phyloP scores from a whole-genome alignment of 805 yeast species.

The Starmerella sp. region DNA sequence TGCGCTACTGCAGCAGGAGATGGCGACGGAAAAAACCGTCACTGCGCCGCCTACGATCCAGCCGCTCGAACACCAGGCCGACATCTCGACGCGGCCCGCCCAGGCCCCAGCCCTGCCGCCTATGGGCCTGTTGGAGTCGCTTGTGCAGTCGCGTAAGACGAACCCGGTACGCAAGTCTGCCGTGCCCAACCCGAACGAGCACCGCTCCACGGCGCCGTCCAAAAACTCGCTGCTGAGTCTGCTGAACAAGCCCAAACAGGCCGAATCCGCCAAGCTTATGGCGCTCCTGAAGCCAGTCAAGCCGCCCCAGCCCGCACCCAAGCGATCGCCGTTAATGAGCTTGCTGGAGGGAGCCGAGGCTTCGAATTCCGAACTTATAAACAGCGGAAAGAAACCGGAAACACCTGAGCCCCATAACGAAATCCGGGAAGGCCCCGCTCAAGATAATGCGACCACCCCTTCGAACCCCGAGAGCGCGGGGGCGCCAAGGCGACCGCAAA shows the following conservation, averaged over 20 bases:
- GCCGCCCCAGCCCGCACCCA: background rate
- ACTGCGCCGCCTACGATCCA: slow-evolving; percentile 3
- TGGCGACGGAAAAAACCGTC: slow-evolving; percentile 10
- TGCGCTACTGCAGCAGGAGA: slow-evolving; percentile 23
- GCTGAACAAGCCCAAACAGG: slow-evolving; percentile 5
- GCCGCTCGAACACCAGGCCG: background rate
- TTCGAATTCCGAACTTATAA: background rate
- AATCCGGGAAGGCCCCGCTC: too few species aligned
- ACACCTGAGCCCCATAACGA: too few species aligned
- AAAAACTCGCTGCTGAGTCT: slow-evolving; percentile 12
- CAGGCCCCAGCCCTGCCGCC: slow-evolving; percentile 18
- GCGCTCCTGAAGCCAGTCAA: slow-evolving; percentile 7
- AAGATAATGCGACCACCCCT: too few species aligned
- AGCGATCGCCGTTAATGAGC: slow-evolving; percentile 4
- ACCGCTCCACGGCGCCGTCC: slow-evolving; percentile 2
- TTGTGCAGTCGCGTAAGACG: slow-evolving; percentile 18
- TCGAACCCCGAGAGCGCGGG: too few species aligned
- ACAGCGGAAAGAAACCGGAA: too few species aligned
- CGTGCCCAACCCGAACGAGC: background rate
- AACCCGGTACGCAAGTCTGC: background rate
- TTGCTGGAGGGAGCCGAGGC: background rate
- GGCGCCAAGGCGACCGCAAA: background rate
- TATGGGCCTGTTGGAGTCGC: slow-evolving; percentile 19
- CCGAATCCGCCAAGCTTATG: slow-evolving; percentile 7
- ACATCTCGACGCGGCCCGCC: background rate